These are phyloP conservation scores for Wickerhamiella domercqiae DNA, from an alignment of 805 yeast genomes.

Conservation along the genomic window DNA sequence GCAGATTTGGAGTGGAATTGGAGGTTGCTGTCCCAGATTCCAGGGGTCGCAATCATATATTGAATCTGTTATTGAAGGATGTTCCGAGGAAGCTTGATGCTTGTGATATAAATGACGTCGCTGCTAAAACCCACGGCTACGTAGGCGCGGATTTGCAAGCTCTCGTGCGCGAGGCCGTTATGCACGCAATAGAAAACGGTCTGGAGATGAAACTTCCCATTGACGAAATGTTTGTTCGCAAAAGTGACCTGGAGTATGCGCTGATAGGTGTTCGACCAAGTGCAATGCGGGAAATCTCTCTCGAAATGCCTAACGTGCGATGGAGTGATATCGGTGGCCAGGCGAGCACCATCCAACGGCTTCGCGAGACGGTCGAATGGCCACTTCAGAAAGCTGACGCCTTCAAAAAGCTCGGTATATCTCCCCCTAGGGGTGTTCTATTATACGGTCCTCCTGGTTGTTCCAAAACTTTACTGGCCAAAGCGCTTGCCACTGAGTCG, in stretches of 20 bases:
- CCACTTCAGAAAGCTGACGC: conserved; percentile 75
- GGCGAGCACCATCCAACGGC: conserved; percentile 58
- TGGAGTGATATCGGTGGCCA: conserved; percentile 98
- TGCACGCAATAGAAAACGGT: conserved; percentile 61
- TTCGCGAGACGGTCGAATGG: conserved; percentile 80
- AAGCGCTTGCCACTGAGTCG: conserved; percentile 89
- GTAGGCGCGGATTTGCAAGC: conserved; percentile 95
- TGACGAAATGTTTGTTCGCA: conserved; percentile 32
- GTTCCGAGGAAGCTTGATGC: conserved; percentile 42
- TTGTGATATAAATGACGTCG: conserved; percentile 45
- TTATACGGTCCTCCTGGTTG: conserved; percentile 98
- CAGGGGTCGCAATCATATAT: conserved; percentile 59
- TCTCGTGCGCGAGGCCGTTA: conserved; percentile 71
- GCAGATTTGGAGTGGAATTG: conserved; percentile 77
- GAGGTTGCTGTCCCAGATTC: conserved; percentile 88
- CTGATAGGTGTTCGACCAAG: conserved; percentile 76
- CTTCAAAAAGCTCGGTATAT: conserved; percentile 61
- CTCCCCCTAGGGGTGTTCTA: conserved; percentile 84
- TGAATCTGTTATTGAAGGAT: conserved; percentile 38
- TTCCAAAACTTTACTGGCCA: conserved; percentile 87
- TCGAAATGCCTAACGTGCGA: conserved; percentile 85
- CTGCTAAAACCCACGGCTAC: conserved; percentile 82
- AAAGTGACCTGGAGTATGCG: conserved; percentile 53
- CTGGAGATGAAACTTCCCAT: conserved; percentile 19
- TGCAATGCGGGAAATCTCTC: conserved; percentile 89